These are phyloP conservation scores for Geranium brycei DNA, from an alignment of 345 rosid species.

Conservation along the genomic window DNA sequence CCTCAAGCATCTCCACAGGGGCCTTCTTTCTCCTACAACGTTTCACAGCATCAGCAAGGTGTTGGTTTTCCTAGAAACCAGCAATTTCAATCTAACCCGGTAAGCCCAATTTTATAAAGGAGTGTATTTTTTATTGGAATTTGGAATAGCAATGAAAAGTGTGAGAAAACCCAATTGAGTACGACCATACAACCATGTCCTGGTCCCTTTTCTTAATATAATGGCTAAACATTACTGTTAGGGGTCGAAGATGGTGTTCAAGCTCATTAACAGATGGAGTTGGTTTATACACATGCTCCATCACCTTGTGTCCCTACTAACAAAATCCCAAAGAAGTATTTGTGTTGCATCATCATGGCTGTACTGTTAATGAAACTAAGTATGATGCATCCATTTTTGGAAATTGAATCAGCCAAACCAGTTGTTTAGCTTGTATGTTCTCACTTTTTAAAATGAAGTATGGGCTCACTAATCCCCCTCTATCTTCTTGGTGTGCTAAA, in stretches of 20 bases:
- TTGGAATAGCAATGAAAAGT: not conserved
- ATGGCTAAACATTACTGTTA: not conserved
- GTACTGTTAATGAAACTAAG: not conserved
- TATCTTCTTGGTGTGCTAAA: not conserved
- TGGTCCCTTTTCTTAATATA: not conserved
- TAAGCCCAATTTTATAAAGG: constrained; percentile 4
- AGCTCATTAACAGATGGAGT: not conserved
- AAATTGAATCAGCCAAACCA: not conserved
- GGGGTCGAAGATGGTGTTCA: too few relatives aligned
- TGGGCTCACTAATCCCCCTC: not conserved
- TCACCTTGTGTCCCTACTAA: not conserved
- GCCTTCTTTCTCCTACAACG: constrained; percentile 10
- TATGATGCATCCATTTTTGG: not conserved
- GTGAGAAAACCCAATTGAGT: not conserved
- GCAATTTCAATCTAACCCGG: constrained; percentile 10
- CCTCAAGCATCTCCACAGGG: not conserved
- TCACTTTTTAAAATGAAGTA: too few relatives aligned
- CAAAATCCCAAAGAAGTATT: too few relatives aligned
- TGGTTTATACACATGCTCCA: not conserved
- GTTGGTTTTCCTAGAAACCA: constrained; percentile 7
- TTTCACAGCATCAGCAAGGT: constrained; percentile 12
- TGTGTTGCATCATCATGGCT: not conserved
- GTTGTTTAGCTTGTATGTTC: not conserved
- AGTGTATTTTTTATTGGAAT: not conserved
- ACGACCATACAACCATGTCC: not conserved